Evolutionary conservation across 257 asterid species (phyloP).

Genomic region (Capsicum pubescens): DNA sequence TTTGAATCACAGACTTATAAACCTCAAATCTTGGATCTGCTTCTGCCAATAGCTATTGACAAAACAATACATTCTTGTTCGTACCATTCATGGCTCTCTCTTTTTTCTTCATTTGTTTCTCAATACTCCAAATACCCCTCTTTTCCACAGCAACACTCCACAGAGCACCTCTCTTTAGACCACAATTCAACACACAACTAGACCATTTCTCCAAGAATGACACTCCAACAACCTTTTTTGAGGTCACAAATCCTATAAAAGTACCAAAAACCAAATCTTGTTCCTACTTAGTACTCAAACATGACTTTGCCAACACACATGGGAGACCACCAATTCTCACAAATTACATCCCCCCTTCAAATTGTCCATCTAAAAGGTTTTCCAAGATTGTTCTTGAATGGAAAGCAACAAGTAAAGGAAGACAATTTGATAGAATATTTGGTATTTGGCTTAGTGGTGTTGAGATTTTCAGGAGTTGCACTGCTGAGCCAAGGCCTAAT

Average conservation of each 20-base stretch:
- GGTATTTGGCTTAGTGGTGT: slow-evolving; percentile 89
- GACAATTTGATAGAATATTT: slow-evolving; percentile 79
- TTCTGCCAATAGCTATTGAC: not conserved
- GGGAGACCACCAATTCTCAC: slow-evolving; percentile 60
- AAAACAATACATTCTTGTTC: not conserved
- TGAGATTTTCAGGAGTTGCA: slow-evolving; percentile 80
- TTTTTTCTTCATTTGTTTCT: slow-evolving; percentile 34
- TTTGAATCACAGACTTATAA: not conserved
- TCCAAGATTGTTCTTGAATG: slow-evolving; percentile 67
- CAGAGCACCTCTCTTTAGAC: slow-evolving; percentile 32
- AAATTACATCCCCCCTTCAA: slow-evolving; percentile 50
- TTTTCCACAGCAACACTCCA: slow-evolving; percentile 43
- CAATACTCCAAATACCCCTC: slow-evolving; percentile 31
- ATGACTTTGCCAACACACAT: slow-evolving; percentile 60
- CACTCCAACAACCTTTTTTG: slow-evolving; percentile 55
- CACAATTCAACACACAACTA: slow-evolving; percentile 29
- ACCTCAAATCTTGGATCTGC: not conserved
- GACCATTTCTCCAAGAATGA: slow-evolving; percentile 20
- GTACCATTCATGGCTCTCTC: slow-evolving; percentile 32
- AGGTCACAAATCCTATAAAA: slow-evolving; percentile 60
- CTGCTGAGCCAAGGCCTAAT: slow-evolving; percentile 66
- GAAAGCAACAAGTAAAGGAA: slow-evolving; percentile 67
- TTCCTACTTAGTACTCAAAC: slow-evolving; percentile 53
- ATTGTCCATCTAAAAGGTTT: slow-evolving; percentile 53
- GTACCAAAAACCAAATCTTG: slow-evolving; percentile 57